Evolutionary conservation across 768 basidiomycete genomes (phyloP).

Genomic region (Suillus variegatus): DNA sequence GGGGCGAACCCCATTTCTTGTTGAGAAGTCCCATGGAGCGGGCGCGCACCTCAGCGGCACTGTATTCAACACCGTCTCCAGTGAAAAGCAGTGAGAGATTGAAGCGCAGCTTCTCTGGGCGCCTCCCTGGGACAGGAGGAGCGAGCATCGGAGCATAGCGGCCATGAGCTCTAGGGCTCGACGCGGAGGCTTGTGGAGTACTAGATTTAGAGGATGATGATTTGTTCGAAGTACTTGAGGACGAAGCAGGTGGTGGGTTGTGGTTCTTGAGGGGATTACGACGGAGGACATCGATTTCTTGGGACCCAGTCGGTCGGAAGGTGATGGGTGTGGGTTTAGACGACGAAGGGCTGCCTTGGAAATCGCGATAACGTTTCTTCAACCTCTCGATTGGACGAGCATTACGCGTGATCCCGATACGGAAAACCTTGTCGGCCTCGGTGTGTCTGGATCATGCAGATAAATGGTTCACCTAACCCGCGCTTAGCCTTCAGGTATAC

Average conservation of each 20-base stretch:
- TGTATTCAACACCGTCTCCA: constrained; percentile 79
- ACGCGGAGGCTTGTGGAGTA: constrained; percentile 36
- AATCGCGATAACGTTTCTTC: constrained; percentile 79
- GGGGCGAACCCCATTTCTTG: constrained; percentile 81
- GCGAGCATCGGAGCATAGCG: constrained; percentile 77
- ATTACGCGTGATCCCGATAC: constrained; percentile 76
- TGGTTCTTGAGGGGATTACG: constrained; percentile 40
- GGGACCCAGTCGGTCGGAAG: constrained; percentile 27
- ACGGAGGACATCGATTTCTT: constrained; percentile 33
- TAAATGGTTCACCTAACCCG: constrained; percentile 1
- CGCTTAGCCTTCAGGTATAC: background rate
- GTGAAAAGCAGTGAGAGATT: constrained; percentile 71
- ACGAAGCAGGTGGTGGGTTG: constrained; percentile 31
- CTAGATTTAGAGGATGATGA: constrained; percentile 19
- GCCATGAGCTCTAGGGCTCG: constrained; percentile 26
- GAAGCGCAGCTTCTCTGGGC: constrained; percentile 71
- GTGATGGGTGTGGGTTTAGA: constrained; percentile 26
- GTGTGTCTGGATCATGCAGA: constrained; percentile 48
- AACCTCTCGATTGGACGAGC: constrained; percentile 85
- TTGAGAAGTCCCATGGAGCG: constrained; percentile 80
- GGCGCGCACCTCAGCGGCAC: constrained; percentile 81
- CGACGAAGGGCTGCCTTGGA: constrained; percentile 54
- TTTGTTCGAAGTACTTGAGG: constrained; percentile 22
- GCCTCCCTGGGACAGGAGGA: constrained; percentile 66
- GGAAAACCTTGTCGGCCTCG: constrained; percentile 83